These are phyloP conservation scores for Tricholoma saponaceum DNA, from an alignment of 768 basidiomycete genomes.

Conservation along the genomic window DNA sequence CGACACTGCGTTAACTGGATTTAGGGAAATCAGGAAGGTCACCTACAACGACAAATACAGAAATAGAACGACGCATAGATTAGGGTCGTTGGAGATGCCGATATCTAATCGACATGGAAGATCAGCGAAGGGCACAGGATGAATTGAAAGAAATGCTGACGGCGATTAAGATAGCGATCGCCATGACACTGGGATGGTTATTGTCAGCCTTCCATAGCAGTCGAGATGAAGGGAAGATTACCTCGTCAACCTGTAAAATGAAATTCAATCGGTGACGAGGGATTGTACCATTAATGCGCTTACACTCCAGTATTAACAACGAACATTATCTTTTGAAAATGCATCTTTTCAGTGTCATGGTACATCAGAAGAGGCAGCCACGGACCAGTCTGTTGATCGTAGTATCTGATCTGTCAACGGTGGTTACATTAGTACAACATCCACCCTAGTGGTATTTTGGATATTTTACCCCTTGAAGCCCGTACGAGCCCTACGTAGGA, in stretches of 20 bases:
- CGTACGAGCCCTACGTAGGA: conserved; percentile 46
- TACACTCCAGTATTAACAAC: conserved; percentile 19
- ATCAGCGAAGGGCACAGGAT: background rate
- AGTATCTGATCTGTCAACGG: conserved; percentile 15
- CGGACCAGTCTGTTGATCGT: conserved; percentile 14
- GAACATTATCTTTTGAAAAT: conserved; percentile 14
- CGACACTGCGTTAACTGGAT: background rate
- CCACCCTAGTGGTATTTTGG: background rate
- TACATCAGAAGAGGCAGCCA: background rate
- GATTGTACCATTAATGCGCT: background rate
- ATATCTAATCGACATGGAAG: conserved; percentile 15
- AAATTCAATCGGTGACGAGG: background rate
- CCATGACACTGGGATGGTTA: background rate
- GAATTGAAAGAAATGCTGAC: background rate
- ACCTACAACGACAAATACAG: conserved; percentile 29
- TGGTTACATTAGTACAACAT: background rate
- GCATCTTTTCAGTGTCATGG: background rate
- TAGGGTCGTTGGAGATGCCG: conserved; percentile 20
- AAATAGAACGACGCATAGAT: conserved; percentile 31
- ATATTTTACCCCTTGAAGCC: conserved; percentile 42
- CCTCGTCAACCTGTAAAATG: background rate
- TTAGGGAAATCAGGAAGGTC: background rate
- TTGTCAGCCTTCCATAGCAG: background rate
- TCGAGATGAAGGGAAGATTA: background rate
- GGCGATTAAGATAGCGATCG: conserved; percentile 8